Evolutionary conservation across 306 rosid genomes (phyloP), one percentile per base, ranked within the genome.

Genomic region (Vicia villosa): DNA sequence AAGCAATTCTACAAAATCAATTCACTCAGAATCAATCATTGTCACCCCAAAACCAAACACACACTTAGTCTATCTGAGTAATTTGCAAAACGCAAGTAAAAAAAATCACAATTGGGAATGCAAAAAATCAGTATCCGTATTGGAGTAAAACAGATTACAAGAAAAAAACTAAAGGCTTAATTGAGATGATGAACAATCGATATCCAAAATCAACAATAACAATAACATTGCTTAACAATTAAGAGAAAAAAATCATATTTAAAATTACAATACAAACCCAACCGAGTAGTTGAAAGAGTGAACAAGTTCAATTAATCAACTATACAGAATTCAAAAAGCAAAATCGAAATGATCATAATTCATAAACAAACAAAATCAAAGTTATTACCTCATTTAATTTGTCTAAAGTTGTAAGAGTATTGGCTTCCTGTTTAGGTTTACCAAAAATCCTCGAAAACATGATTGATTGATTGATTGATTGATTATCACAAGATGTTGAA

Each of bases 401-500:
- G 73, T 93, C 98, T 69, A 93, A 66, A 56, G 97, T 88, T 42
- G 75, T 41, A 6, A 93, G 79, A 47, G 98, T 86, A 85, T 73
- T 86, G 72, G 88, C 20, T 51, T 90, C 98, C 72, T 87, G 85
- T 60, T 88, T 93, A 45, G 98, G 88, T 77, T 90, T 93, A 42
- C 97, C 97, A n/a, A 93, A 90, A 58, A 93, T 71, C 58, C 90
- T 84, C 37, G 76, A 76, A 79, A 90, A 86, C 96, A 92, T 92
- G 87, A 56, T 81, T 74, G 91, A 56, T 77, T 63, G 70, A 6
- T 5, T 0, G 34, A 30, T 6, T 22, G 24, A 22, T 24, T 24
- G 28, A 24, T 50, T 50, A 50, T 9, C 17, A 17, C 5, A 70
- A 51, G 32, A 69, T 45, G 72, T 30, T 58, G 63, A 24, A 75